phyloP scores from a whole-genome alignment of 495 filamentous ascomycete genomes.

The Aspergillus sparsus region DNA sequence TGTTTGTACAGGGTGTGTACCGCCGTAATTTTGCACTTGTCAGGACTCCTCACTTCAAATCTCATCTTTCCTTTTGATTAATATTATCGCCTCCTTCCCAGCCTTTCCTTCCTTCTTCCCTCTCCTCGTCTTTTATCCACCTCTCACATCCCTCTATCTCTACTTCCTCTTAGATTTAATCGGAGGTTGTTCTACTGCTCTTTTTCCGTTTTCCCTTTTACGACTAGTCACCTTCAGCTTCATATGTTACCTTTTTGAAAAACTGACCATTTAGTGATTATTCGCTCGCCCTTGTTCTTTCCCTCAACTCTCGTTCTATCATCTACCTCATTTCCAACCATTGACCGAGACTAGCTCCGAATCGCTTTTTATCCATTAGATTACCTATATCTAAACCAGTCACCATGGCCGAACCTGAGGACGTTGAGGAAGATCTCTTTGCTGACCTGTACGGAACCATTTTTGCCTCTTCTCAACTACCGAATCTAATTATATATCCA shows the following conservation, averaged over 20 bases:
- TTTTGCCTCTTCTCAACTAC: background rate
- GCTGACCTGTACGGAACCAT: constrained; percentile 79
- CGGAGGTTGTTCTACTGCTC: background rate
- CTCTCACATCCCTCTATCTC: background rate
- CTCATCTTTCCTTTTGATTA: constrained; percentile 10
- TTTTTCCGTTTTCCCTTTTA: background rate
- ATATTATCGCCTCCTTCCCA: constrained; percentile 19
- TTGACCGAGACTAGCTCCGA: background rate
- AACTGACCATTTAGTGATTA: background rate
- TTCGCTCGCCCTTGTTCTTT: constrained; percentile 1
- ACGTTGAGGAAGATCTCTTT: constrained; percentile 96
- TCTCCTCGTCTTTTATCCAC: constrained; percentile 1
- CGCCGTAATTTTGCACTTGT: constrained; percentile 12
- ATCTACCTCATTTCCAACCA: background rate
- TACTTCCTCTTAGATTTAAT: background rate
- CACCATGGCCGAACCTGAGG: constrained; percentile 81
- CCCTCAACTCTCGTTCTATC: background rate
- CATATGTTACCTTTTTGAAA: background rate
- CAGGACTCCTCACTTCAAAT: constrained; percentile 10
- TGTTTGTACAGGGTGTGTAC: constrained; percentile 2
- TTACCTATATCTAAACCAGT: constrained; percentile 10
- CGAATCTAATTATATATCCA: constrained; percentile 35
- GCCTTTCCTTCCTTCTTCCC: constrained; percentile 23
- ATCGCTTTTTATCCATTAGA: background rate
- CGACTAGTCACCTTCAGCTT: background rate